Percentiles rank a stretch among this genome's conserved stretches.
Evolutionary conservation across 2,329 filamentous ascomycete genomes (phyloP).

Genomic region (Chaetomium strumarium): DNA sequence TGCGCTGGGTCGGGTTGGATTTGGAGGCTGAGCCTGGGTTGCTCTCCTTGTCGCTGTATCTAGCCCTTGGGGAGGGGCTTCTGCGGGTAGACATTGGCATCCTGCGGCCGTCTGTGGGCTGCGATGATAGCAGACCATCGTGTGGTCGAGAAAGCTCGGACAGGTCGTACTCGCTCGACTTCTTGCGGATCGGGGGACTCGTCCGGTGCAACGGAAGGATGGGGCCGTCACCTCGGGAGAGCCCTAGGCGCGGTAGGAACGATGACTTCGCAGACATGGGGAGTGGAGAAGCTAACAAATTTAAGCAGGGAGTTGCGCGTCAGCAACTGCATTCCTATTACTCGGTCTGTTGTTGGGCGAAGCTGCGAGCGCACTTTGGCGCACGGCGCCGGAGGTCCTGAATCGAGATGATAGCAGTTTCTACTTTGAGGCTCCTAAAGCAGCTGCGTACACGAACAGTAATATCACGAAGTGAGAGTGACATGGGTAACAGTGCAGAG

Average conservation of each 20-base stretch:
- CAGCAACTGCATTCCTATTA: neutral
- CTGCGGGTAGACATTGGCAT: constrained; percentile 13
- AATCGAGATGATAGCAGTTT: too few species aligned
- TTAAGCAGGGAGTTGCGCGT: neutral
- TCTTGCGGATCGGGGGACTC: constrained; percentile 25
- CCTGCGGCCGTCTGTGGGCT: constrained; percentile 8
- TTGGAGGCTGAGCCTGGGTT: constrained; percentile 31
- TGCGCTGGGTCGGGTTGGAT: constrained; percentile 24
- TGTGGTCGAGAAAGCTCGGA: constrained; percentile 30
- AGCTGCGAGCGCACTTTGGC: too few species aligned
- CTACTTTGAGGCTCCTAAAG: too few species aligned
- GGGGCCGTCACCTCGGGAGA: constrained; percentile 23
- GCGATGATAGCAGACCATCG: constrained; percentile 18
- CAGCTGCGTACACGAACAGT: too few species aligned
- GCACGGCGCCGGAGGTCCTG: too few species aligned
- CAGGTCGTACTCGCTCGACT: constrained; percentile 32
- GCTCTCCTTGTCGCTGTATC: constrained; percentile 23
- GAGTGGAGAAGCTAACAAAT: neutral
- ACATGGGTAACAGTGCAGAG: too few species aligned
- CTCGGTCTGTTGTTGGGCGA: too few species aligned
- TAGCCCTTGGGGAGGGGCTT: constrained; percentile 15
- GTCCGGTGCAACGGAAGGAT: constrained; percentile 27
- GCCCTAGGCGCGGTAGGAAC: constrained; percentile 29
- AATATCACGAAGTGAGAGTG: neutral
- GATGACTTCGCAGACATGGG: constrained; percentile 27